Percentiles rank a stretch among this genome's conserved stretches.
phyloP scores from a whole-genome alignment of 441 rosid genomes.

The Syzygium malaccense region DNA sequence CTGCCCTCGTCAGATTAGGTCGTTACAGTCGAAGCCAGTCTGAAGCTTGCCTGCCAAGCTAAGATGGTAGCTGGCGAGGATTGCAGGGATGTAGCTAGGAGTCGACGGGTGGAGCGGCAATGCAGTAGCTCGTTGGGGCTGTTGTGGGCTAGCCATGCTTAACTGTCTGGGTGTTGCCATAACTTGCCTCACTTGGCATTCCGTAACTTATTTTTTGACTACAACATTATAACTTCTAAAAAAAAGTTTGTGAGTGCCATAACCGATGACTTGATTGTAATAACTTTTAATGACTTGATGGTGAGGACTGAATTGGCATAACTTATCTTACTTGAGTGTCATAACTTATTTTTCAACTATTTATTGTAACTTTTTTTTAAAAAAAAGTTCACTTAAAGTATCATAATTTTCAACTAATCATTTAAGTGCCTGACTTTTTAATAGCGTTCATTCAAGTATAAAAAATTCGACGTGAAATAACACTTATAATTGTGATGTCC shows the following conservation, averaged over 20 bases:
- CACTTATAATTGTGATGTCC: too few relatives aligned
- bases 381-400: not conserved
- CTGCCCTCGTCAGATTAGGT: rapidly evolving
- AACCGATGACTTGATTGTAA: too few relatives aligned
- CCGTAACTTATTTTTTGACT: too few relatives aligned
- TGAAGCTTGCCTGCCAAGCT: not conserved
- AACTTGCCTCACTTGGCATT: not conserved
- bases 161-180: not conserved
- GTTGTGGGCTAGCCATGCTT: not conserved
- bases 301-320: too few relatives aligned
- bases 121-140: not conserved
- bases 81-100: not conserved
- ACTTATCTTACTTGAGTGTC: not conserved
- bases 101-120: not conserved
- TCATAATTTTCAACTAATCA: too few relatives aligned
- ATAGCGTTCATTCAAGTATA: too few relatives aligned
- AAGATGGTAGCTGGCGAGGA: not conserved
- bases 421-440: too few relatives aligned
- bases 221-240: too few relatives aligned
- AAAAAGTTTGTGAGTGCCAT: too few relatives aligned
- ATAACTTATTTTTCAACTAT: not conserved
- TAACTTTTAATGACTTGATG: too few relatives aligned
- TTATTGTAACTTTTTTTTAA: not conserved
- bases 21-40: not conserved
- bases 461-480: rapidly evolving